A percentile compares a stretch with the other conserved stretches of the same genome.
Evolutionary conservation across 805 yeast species (phyloP).

Genomic region (Cyberlindnera maclurae): DNA sequence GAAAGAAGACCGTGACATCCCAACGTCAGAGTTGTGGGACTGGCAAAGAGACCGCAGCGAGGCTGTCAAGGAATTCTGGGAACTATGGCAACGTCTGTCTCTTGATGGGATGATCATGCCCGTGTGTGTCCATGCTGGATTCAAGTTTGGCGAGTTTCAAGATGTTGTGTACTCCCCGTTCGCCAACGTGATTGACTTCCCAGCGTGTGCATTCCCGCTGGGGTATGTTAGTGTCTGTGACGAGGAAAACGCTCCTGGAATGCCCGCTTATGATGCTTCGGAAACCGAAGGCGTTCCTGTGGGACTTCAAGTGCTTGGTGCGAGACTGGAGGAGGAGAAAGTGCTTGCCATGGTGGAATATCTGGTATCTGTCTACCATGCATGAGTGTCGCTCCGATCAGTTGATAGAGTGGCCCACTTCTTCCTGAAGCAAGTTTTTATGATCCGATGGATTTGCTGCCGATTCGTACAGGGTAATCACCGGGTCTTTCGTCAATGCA

Average conservation of each 20-base stretch:
- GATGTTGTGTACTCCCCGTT: constrained; percentile 48
- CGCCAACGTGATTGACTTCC: constrained; percentile 50
- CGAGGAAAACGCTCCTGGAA: constrained; percentile 1
- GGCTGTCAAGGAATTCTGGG: constrained; percentile 32
- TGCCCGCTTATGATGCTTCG: constrained; percentile 3
- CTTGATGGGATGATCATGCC: constrained; percentile 48
- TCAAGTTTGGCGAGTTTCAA: constrained; percentile 31
- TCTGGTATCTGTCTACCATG: no score
- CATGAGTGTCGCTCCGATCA: no score
- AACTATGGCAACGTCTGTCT: constrained; percentile 33
- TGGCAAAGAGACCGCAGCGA: constrained; percentile 32
- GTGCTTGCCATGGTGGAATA: constrained; percentile 9
- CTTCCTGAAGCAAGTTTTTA: constrained; percentile 28
- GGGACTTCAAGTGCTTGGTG: constrained; percentile 21
- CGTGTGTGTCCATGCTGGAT: constrained; percentile 33
- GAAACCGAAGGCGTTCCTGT: constrained; percentile 10
- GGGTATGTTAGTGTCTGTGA: constrained; percentile 21
- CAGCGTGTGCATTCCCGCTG: constrained; percentile 52
- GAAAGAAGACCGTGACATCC: constrained; percentile 28
- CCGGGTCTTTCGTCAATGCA: constrained; percentile 56
- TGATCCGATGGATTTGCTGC: constrained; percentile 94
- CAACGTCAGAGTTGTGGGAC: constrained; percentile 34
- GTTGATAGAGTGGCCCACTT: constrained; percentile 14
- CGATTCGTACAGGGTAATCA: constrained; percentile 74
- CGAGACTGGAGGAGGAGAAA: constrained; percentile 18